Base-by-base conservation (phyloP, 2,329 filamentous ascomycete genomes). In the Coniochaeta sp. region DNA sequence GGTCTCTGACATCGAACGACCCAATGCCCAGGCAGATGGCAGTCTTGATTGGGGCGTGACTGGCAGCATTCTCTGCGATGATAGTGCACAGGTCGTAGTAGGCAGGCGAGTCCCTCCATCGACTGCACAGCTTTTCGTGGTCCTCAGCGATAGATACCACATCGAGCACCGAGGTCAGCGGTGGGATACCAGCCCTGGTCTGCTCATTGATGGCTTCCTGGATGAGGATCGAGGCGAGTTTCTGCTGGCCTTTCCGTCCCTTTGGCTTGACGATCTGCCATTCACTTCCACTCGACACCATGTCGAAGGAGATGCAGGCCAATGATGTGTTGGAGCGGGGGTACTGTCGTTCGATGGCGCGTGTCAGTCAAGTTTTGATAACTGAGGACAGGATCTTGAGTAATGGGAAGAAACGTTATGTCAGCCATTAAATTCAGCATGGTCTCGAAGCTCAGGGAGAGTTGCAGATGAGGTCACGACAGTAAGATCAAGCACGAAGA, bases 1-100 rank as follows among this genome's bases (percentile, higher is more conserved):
- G 77, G 52, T 81, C 77, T 3, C 71, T 69, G 1, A 81, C 80
- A 57, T 84, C 80, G 62, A 84, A 84, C 0, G 80, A 76, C 2
- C 83, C 83, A 2, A 82, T 70, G 0, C 83, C 83, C 5, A 86
- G 74, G 61, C 82, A 85, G 6, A 86, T 65, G 1, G 81, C 83
- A 17, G 69, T 72, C 1, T 68, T 71, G 38, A 79, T 67, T 24
- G 22, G n/a, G n/a, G 60, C 65, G 40, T 64, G 63, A 16, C 28
- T 50, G 1, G 59, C 40, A 3, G 63, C 65, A 7, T 71, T 68
- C 0, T 62, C 60, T 0, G 64, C 59, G 4, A 82, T 57, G 3
- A 78, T 64, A 0, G 67, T 64, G 5, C 68, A 65, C 3, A 84
- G 69, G 7, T 63, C 62, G 1, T 60, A 56, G 63, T 71, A 74